Evolutionary conservation across 2,329 filamentous ascomycete genomes (phyloP).

Genomic region (Hypoxylon sp.): DNA sequence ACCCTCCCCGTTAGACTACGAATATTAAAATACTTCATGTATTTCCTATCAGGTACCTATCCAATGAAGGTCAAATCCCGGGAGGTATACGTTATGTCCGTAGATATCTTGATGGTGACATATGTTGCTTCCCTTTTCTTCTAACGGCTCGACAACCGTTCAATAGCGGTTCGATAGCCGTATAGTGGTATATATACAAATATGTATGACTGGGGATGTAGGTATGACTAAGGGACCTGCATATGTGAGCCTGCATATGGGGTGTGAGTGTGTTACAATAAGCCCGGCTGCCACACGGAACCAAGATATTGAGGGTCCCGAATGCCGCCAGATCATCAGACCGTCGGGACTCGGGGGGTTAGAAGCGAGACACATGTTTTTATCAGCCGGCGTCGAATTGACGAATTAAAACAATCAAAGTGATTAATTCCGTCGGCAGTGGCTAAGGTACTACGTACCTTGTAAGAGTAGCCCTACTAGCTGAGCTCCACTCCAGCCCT

Average conservation of each 20-base stretch:
- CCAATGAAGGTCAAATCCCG: no score
- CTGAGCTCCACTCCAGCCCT: slow-evolving; percentile 11
- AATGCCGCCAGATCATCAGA: slow-evolving; percentile 19
- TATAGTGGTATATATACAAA: no score
- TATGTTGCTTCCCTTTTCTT: background rate
- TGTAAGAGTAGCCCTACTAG: slow-evolving; percentile 14
- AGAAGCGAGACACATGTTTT: background rate
- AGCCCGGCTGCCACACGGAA: slow-evolving; percentile 25
- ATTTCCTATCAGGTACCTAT: no score
- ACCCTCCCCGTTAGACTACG: no score
- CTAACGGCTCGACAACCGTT: background rate
- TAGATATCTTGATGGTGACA: background rate
- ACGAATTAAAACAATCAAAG: background rate
- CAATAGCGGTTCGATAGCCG: slow-evolving; percentile 2
- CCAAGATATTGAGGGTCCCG: slow-evolving; percentile 6
- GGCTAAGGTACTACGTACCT: no score
- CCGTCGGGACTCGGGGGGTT: slow-evolving; percentile 27
- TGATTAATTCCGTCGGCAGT: no score
- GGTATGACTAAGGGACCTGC: slow-evolving; percentile 15
- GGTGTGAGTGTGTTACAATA: slow-evolving; percentile 4
- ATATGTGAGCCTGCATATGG: background rate
- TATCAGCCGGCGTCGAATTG: background rate
- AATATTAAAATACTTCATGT: no score
- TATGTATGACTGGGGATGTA: background rate
- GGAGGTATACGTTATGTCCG: background rate